Conservation (phyloP, 73 alveolate genomes). For the Paraurostyla sp. region DNA sequence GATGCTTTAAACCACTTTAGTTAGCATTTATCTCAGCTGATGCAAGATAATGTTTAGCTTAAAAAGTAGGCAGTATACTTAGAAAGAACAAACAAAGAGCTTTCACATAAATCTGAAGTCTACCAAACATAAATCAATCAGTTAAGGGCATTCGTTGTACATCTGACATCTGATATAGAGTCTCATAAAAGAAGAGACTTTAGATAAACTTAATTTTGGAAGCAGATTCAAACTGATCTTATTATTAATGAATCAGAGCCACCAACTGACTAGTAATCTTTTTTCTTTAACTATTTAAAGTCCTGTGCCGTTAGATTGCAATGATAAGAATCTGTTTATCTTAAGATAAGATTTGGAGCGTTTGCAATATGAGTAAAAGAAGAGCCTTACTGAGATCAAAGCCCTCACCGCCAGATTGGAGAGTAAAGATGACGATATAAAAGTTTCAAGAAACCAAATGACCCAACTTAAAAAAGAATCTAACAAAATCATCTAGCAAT, state of each 20-base stretch:
- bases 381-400: neutral
- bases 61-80: slow-evolving; percentile 10
- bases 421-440: neutral
- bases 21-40: neutral
- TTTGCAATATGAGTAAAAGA: slow-evolving; percentile 32
- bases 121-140: neutral
- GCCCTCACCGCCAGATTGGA: neutral
- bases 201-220: slow-evolving; percentile 39
- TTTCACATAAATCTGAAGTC: neutral
- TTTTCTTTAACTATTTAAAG: neutral
- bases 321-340: slow-evolving; percentile 36
- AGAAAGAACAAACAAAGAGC: slow-evolving; percentile 27
- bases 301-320: slow-evolving; percentile 55
- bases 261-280: slow-evolving; percentile 42
- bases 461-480: slow-evolving; percentile 7
- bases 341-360: slow-evolving; percentile 59
- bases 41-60: slow-evolving; percentile 20
- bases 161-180: slow-evolving; percentile 11
- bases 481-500: neutral
- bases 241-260: slow-evolving; percentile 47
- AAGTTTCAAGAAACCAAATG: neutral
- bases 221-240: neutral
- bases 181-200: slow-evolving; percentile 31
- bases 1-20: neutral
- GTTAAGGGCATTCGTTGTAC: slow-evolving; percentile 27